Conservation (phyloP, 2,329 filamentous ascomycete genomes). For the Calonectria pseudoturangicola region DNA sequence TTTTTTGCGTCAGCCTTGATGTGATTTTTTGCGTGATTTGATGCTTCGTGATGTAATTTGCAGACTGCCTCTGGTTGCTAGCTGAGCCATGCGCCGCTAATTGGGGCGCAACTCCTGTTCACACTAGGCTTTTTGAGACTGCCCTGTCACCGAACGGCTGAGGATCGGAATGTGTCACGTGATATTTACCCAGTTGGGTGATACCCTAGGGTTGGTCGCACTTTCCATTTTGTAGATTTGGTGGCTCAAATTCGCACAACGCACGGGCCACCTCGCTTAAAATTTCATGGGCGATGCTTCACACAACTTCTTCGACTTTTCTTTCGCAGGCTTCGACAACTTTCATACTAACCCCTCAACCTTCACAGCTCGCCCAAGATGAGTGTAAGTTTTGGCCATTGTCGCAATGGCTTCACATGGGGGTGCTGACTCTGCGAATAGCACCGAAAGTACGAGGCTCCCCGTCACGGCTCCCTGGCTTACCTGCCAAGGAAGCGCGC, state of each 20-base stretch:
- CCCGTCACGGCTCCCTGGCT: slow-evolving; percentile 94
- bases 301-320: slow-evolving; percentile 60
- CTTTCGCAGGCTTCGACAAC: slow-evolving; percentile 59
- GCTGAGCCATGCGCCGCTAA: background rate
- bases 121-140: no score
- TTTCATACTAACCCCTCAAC: slow-evolving; percentile 62
- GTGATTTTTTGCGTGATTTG: background rate
- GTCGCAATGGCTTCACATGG: slow-evolving; percentile 48
- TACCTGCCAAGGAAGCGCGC: slow-evolving; percentile 94
- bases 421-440: slow-evolving; percentile 51
- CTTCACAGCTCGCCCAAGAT: slow-evolving; percentile 63
- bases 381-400: slow-evolving; percentile 60
- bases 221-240: background rate
- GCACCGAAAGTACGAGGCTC: slow-evolving; percentile 84
- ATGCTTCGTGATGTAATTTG: background rate
- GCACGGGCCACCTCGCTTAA: slow-evolving; percentile 61
- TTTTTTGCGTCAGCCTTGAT: background rate
- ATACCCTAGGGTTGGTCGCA: slow-evolving; percentile 33
- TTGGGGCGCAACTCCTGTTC: no score
- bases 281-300: slow-evolving; percentile 54
- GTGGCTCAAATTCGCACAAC: slow-evolving; percentile 10
- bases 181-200: background rate
- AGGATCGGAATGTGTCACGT: slow-evolving; percentile 1
- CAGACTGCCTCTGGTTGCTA: background rate
- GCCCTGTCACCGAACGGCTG: no score